Evolutionary conservation across 805 yeast genomes (phyloP).

Genomic region (Wickerhamomyces bisporus): DNA sequence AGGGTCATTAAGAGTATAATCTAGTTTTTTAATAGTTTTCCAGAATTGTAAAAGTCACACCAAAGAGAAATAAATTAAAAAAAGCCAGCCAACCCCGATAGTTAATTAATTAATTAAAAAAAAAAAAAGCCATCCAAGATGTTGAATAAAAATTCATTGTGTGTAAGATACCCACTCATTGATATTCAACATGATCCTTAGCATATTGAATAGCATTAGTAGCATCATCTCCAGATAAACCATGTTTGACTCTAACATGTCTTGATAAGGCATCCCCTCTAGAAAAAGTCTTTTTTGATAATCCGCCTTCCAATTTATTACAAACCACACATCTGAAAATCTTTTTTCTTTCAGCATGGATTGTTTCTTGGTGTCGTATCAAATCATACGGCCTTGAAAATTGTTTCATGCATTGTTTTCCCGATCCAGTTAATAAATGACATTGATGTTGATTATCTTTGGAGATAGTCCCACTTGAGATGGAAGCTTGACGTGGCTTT

Average conservation of each 20-base stretch:
- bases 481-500: constrained; percentile 1
- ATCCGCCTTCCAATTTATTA: constrained; percentile 39
- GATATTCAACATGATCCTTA: constrained; percentile 68
- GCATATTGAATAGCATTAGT: constrained; percentile 68
- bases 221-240: constrained; percentile 60
- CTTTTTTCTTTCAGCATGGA: constrained; percentile 84
- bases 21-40: too few relatives aligned
- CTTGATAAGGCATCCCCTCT: constrained; percentile 93
- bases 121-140: too few relatives aligned
- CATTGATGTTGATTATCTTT: constrained; percentile 39
- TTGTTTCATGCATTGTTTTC: constrained; percentile 63
- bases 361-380: constrained; percentile 93
- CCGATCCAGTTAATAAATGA: constrained; percentile 51
- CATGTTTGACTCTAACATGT: constrained; percentile 90
- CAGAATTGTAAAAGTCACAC: too few relatives aligned
- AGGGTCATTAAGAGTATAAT: too few relatives aligned
- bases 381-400: constrained; percentile 94
- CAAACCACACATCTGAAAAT: constrained; percentile 84
- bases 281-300: constrained; percentile 70
- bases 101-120: too few relatives aligned
- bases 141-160: too few relatives aligned
- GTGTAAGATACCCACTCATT: too few relatives aligned
- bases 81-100: too few relatives aligned
- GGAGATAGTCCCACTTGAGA: constrained; percentile 1
- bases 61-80: too few relatives aligned